Conservation (phyloP, 164 flowering plant species). For the Hamamelis virginiana region DNA sequence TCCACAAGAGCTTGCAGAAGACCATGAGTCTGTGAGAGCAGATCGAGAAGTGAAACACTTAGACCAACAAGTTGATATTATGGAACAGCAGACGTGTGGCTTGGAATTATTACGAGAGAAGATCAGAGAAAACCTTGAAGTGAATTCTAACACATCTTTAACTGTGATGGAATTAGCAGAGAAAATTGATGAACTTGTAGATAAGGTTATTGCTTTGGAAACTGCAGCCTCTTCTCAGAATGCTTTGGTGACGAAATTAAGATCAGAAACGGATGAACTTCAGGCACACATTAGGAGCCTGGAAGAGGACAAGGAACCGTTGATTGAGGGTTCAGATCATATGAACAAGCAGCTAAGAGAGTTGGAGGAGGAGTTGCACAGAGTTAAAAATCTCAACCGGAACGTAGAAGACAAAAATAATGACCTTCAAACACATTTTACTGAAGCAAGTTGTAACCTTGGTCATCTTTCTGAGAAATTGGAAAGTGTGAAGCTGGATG, state of each 20-base stretch:
- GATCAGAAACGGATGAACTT: constrained; percentile 38
- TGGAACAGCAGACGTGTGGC: constrained; percentile 23
- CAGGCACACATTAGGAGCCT: constrained; percentile 27
- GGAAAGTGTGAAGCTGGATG: constrained; percentile 34
- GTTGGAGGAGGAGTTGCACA: constrained; percentile 50
- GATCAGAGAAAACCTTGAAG: constrained; percentile 33
- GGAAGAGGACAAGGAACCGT: constrained; percentile 39
- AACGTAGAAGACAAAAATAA: constrained; percentile 33
- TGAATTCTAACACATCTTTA: constrained; percentile 15
- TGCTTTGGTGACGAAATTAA: constrained; percentile 36
- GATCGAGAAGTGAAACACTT: constrained; percentile 3
- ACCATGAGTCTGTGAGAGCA: constrained; percentile 2
- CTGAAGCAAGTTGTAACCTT: constrained; percentile 45
- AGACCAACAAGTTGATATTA: constrained; percentile 9
- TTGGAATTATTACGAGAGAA: constrained; percentile 23
- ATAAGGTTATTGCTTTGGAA: constrained; percentile 48
- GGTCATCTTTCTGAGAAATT: constrained; percentile 48
- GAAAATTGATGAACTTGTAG: constrained; percentile 59
- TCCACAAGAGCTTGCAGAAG: constrained; percentile 11
- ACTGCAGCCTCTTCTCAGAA: constrained; percentile 38
- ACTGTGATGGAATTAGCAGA: constrained; percentile 52
- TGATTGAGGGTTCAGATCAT: constrained; percentile 30
- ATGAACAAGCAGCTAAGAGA: constrained; percentile 38
- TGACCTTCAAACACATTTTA: constrained; percentile 38
- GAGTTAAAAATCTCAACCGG: constrained; percentile 40